Conservation (phyloP, 768 basidiomycete genomes). For the Hericium erinaceus region DNA sequence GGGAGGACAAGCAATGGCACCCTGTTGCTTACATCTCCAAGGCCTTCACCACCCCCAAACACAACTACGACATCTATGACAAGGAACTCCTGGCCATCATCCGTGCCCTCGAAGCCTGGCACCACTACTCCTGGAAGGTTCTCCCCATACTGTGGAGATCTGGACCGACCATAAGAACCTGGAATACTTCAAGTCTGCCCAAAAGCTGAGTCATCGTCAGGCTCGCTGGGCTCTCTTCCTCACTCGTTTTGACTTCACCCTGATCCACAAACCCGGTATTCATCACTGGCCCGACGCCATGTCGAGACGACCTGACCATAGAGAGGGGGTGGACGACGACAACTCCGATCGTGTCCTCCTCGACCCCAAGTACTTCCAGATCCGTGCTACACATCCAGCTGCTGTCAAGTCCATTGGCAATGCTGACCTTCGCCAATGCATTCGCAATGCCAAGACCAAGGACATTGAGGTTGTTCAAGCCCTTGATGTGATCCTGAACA, state of each 20-base stretch:
- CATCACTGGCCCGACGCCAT: neutral
- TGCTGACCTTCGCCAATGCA: no score
- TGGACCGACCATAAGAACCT: conserved; percentile 24
- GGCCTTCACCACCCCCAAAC: no score
- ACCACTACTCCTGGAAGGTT: neutral
- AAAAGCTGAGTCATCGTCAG: conserved; percentile 22
- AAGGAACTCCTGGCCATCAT: neutral
- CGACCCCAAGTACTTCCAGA: no score
- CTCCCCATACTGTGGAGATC: conserved; percentile 12
- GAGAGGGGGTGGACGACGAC: neutral
- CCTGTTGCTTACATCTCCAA: no score
- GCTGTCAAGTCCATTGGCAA: neutral
- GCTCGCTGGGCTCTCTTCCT: conserved; percentile 19
- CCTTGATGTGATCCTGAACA: no score
- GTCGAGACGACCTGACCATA: conserved; percentile 2
- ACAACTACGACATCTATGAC: neutral
- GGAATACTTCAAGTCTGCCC: conserved; percentile 17
- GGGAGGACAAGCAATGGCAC: no score
- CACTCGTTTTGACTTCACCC: no score
- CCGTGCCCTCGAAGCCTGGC: neutral
- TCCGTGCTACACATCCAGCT: no score
- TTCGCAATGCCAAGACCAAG: no score
- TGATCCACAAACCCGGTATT: neutral
- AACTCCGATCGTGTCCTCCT: neutral
- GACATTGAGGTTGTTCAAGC: no score